Base-by-base conservation (phyloP, 805 yeast species). In the Candida tibetensis region DNA sequence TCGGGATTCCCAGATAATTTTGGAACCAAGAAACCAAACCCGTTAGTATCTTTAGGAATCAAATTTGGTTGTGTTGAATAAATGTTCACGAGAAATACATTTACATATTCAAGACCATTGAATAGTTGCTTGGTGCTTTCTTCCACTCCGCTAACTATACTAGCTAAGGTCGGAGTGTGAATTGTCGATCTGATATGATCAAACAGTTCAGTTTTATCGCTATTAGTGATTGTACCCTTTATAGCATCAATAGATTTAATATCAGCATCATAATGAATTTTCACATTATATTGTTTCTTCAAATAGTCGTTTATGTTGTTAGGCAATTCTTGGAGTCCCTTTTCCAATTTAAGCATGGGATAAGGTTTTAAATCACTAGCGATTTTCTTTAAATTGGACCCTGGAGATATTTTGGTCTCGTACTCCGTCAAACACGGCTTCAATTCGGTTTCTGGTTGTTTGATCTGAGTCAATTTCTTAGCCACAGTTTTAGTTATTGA, bases 21-120 rank as follows among this genome's bases (percentile, higher is more conserved):
- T 2, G 99, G 99, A 7, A 90, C 84, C 32, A 91, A 71, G 49
- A 84, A 87, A 1, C 99, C 99, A 70, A 91, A 91, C 27, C 97
- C 95, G 41, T 74, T 69, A 22, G 64, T 57, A 7, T 58, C 48
- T 17, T 48, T 37, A 2, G 69, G 71, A 14, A 64, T 58, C 18
- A 66, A 15, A 62, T 58, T 48, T 7, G 64, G 33, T 52, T 58
- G 28, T 55, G 64, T 14, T 32, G 80, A 58, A 59, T 42, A 47
- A 73, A 85, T 23, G 51, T 93, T 90, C 16, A 81, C 85, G 38
- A 91, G 71, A 16, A 80, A 73, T 13, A 93, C 61, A 37, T 62
- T 64, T 0, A 74, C 64, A 40, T 75, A 74, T n/a, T 64, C 58
- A 28, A 66, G 52, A 25, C 44, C 41, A 7, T 28, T 34, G 30